These are phyloP conservation scores for Aspergillus pseudoviridinutans DNA, from an alignment of 2,329 filamentous ascomycete species.

Conservation along the genomic window DNA sequence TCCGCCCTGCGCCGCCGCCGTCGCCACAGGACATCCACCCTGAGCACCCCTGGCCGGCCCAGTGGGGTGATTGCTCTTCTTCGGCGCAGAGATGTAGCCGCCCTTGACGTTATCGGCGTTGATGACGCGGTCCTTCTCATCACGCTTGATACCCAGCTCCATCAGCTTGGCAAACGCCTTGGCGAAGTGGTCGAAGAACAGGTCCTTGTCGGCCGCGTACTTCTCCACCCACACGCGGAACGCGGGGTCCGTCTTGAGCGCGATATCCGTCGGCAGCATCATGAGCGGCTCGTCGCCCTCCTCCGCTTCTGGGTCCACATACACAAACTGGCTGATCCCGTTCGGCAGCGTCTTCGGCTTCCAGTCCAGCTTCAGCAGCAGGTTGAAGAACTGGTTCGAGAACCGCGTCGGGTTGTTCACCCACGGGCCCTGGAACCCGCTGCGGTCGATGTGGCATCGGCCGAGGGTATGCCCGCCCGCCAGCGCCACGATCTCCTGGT, in stretches of 20 bases:
- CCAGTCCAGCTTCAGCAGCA: slow-evolving; percentile 52
- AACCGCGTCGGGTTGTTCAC: slow-evolving; percentile 57
- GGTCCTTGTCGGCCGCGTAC: slow-evolving; percentile 59
- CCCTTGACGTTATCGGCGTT: slow-evolving; percentile 57
- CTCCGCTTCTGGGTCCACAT: slow-evolving; percentile 53
- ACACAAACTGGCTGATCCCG: slow-evolving; percentile 56
- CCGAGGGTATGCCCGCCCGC: slow-evolving; percentile 56
- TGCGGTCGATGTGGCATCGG: slow-evolving; percentile 53
- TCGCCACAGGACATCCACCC: background rate
- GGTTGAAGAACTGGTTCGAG: slow-evolving; percentile 55
- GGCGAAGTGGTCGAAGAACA: slow-evolving; percentile 59
- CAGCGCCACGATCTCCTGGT: slow-evolving; percentile 58
- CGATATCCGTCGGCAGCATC: slow-evolving; percentile 65
- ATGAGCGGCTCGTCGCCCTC: slow-evolving; percentile 54
- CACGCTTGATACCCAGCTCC: slow-evolving; percentile 57
- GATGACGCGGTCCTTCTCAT: slow-evolving; percentile 49
- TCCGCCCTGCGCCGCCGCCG: background rate
- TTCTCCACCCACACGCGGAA: slow-evolving; percentile 56
- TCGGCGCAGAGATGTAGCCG: slow-evolving; percentile 55
- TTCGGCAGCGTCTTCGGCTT: slow-evolving; percentile 51
- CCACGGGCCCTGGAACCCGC: slow-evolving; percentile 58
- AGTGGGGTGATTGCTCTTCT: slow-evolving; percentile 47
- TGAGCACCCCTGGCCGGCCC: slow-evolving; percentile 19
- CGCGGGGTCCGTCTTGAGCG: slow-evolving; percentile 50
- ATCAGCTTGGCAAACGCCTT: slow-evolving; percentile 58